Evolutionary conservation across 2,329 filamentous ascomycete genomes (phyloP).

Genomic region (Cordyceps cicadae): DNA sequence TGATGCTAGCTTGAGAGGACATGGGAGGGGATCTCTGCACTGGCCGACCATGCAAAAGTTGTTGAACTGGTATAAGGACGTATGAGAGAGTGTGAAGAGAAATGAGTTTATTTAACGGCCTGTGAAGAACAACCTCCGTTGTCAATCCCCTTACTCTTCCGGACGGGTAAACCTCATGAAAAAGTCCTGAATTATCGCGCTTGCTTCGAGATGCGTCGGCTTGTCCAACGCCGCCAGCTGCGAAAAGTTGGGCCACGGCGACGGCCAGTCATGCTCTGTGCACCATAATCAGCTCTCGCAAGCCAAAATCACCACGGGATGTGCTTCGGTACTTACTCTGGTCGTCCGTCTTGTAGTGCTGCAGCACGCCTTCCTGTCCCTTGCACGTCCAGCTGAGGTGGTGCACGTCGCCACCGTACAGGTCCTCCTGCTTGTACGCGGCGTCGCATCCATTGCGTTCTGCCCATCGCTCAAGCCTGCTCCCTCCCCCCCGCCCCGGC

Average conservation of each 20-base stretch:
- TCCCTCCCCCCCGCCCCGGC: too few relatives aligned
- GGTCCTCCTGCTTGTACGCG: constrained; percentile 22
- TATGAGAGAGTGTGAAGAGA: too few relatives aligned
- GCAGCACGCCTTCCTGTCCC: constrained; percentile 26
- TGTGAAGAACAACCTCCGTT: too few relatives aligned
- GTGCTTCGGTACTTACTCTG: constrained; percentile 22
- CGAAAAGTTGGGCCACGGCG: constrained; percentile 35
- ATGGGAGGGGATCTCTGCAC: too few relatives aligned
- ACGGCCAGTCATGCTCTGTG: constrained; percentile 36
- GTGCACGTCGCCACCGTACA: constrained; percentile 32
- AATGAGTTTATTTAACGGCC: too few relatives aligned
- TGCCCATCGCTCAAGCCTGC: constrained; percentile 33
- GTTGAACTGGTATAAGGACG: too few relatives aligned
- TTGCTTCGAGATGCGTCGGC: constrained; percentile 35
- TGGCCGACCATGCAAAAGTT: too few relatives aligned
- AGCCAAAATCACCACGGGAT: not conserved
- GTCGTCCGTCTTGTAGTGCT: constrained; percentile 36
- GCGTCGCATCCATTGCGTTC: constrained; percentile 30
- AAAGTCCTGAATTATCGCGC: constrained; percentile 35
- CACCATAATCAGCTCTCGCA: not conserved
- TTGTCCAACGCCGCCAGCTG: constrained; percentile 31
- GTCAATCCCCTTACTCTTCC: too few relatives aligned
- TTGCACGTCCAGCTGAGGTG: constrained; percentile 35
- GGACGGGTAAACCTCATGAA: constrained; percentile 29
- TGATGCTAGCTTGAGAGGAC: too few relatives aligned